Percentiles rank a stretch among this genome's conserved stretches.
These are phyloP conservation scores for Botrytis elliptica DNA, from an alignment of 2,329 filamentous ascomycete species.

Conservation along the genomic window DNA sequence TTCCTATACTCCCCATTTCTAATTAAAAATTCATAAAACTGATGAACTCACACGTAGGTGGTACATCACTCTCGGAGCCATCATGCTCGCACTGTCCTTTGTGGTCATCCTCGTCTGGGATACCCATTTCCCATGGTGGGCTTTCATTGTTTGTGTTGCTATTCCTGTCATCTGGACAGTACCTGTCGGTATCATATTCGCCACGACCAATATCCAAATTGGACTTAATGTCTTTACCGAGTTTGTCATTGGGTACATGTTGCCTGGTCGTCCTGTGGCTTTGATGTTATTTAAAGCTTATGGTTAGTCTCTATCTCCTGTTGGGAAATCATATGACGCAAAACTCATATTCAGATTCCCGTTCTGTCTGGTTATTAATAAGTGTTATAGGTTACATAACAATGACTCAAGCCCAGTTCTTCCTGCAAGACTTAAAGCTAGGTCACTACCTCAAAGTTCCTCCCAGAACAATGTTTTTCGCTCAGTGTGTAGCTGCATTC, in stretches of 20 bases:
- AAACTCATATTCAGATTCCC: neutral
- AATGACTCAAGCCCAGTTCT: constrained; percentile 48
- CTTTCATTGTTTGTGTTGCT: constrained; percentile 37
- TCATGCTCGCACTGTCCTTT: constrained; percentile 48
- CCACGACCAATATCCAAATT: constrained; percentile 50
- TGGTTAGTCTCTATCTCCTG: constrained; percentile 34
- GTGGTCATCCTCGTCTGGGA: constrained; percentile 27
- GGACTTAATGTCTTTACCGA: constrained; percentile 51
- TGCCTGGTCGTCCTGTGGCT: constrained; percentile 58
- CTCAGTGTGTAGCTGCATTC: constrained; percentile 56
- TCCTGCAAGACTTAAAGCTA: constrained; percentile 51
- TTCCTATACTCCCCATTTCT: neutral
- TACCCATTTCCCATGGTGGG: constrained; percentile 40
- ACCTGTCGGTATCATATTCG: constrained; percentile 45
- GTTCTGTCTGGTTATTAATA: neutral
- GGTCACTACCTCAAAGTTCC: constrained; percentile 50
- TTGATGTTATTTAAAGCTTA: constrained; percentile 11
- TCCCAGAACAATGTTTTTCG: constrained; percentile 55
- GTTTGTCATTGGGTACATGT: constrained; percentile 50
- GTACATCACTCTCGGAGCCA: constrained; percentile 41
- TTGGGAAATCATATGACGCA: neutral
- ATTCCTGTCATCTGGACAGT: constrained; percentile 37
- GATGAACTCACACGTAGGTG: neutral
- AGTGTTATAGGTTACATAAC: constrained; percentile 42
- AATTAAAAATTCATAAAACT: neutral